These are phyloP conservation scores for Viridothelium virens DNA, from an alignment of 495 filamentous ascomycete species.

Conservation along the genomic window DNA sequence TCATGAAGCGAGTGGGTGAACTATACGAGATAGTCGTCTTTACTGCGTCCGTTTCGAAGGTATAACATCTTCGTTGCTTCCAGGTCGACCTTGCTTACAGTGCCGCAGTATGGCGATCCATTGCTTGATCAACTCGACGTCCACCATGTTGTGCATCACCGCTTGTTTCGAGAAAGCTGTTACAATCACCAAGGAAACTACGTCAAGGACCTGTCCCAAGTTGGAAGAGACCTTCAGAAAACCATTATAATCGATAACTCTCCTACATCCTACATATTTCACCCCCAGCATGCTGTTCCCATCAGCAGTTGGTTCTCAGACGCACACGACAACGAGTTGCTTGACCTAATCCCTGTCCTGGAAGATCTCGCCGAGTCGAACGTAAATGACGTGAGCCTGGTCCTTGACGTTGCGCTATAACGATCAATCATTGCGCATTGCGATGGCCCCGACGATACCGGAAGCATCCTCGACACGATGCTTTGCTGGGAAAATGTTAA, in stretches of 20 bases:
- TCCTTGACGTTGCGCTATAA: constrained; percentile 92
- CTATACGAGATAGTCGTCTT: constrained; percentile 98
- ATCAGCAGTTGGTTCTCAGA: constrained; percentile 99
- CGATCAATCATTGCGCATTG: not conserved
- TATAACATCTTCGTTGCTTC: constrained; percentile 33
- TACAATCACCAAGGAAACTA: constrained; percentile 99
- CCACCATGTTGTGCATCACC: constrained; percentile 91
- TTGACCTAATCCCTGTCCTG: constrained; percentile 96
- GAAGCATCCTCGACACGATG: too few species aligned
- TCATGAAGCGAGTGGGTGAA: constrained; percentile 98
- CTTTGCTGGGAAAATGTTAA: not conserved
- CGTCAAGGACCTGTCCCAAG: constrained; percentile 96
- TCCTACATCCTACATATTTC: constrained; percentile 98
- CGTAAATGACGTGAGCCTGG: constrained; percentile 92
- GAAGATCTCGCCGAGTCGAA: constrained; percentile 85
- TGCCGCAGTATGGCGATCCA: constrained; percentile 80
- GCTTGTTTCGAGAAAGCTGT: constrained; percentile 95
- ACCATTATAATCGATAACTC: constrained; percentile 99
- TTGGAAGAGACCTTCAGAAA: constrained; percentile 90
- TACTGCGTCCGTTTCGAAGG: constrained; percentile 97
- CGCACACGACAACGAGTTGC: constrained; percentile 97
- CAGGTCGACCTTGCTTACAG: constrained; percentile 8
- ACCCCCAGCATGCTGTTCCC: constrained; percentile 96
- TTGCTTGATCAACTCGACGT: constrained; percentile 95
- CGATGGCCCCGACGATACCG: not conserved